Evolutionary conservation across 306 rosid genomes (phyloP).

Genomic region (Amphicarpaea edgeworthii): DNA sequence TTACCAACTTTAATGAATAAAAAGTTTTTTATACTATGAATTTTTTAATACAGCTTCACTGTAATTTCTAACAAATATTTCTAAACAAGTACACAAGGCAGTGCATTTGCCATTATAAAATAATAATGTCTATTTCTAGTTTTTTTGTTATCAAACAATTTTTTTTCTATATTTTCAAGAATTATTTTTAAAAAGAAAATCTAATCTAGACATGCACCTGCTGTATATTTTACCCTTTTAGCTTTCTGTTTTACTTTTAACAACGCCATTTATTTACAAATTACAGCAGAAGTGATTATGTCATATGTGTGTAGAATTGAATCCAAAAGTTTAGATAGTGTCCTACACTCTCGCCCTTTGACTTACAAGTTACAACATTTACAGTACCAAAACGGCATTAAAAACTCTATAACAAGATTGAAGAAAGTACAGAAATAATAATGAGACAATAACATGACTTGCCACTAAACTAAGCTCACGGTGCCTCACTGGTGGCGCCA

Average conservation of each 20-base stretch:
- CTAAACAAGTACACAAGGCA: no score
- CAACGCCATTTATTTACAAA: neutral
- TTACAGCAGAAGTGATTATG: neutral
- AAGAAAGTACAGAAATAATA: neutral
- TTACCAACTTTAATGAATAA: neutral
- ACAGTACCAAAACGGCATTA: slow-evolving; percentile 28
- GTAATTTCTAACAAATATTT: neutral
- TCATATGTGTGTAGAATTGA: neutral
- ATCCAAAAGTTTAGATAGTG: neutral
- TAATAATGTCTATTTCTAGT: no score
- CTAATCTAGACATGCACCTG: neutral
- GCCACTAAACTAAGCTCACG: no score
- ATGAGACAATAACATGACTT: neutral
- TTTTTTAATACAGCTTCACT: neutral
- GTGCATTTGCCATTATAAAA: no score
- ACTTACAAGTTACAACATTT: slow-evolving; percentile 31
- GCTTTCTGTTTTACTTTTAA: neutral
- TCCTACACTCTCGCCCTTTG: slow-evolving; percentile 23
- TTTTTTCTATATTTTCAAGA: neutral
- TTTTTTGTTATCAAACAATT: no score
- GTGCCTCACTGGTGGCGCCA: slow-evolving; percentile 28
- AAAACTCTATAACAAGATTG: neutral
- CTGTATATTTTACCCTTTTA: neutral
- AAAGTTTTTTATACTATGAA: neutral
- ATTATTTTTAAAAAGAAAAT: neutral